phyloP scores from a whole-genome alignment of 2,329 filamentous ascomycete species.

The Capronia coronata region DNA sequence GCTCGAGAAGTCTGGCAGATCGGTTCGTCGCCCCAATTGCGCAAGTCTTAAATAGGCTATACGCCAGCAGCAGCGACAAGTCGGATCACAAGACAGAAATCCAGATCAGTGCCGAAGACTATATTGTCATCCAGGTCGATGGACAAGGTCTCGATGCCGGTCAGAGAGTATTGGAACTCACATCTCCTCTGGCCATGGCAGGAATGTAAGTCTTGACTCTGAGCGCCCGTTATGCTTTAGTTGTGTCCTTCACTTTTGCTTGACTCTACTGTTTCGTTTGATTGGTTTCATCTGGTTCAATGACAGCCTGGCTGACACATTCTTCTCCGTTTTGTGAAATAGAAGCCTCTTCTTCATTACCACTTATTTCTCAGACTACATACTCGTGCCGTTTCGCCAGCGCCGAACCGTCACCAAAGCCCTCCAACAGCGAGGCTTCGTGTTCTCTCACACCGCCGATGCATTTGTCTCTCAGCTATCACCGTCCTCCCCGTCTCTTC shows the following conservation, averaged over 20 bases:
- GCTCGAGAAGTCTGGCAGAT: conserved; percentile 66
- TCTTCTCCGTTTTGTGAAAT: too few species aligned
- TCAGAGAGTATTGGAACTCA: conserved; percentile 83
- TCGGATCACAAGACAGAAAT: conserved; percentile 46
- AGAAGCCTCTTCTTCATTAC: conserved; percentile 96
- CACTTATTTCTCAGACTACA: conserved; percentile 96
- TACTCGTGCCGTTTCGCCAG: conserved; percentile 74
- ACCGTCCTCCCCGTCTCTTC: conserved; percentile 31
- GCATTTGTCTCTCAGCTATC: conserved; percentile 55
- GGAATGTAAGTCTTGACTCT: conserved; percentile 57
- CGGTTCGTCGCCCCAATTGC: conserved; percentile 70
- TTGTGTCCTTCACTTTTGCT: too few species aligned
- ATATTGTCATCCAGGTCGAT: conserved; percentile 81
- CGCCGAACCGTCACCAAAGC: conserved; percentile 68
- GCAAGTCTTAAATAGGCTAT: conserved; percentile 47
- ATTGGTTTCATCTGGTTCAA: too few species aligned
- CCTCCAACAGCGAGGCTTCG: conserved; percentile 72
- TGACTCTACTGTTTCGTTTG: too few species aligned
- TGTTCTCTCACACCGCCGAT: conserved; percentile 65
- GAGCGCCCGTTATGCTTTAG: too few species aligned
- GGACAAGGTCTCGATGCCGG: conserved; percentile 86
- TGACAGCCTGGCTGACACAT: too few species aligned
- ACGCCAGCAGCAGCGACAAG: conserved; percentile 31
- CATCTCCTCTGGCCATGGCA: conserved; percentile 80
- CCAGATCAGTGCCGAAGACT: conserved; percentile 73